Conservation (phyloP, 805 yeast genomes). For the Starmerella vaccinii region DNA sequence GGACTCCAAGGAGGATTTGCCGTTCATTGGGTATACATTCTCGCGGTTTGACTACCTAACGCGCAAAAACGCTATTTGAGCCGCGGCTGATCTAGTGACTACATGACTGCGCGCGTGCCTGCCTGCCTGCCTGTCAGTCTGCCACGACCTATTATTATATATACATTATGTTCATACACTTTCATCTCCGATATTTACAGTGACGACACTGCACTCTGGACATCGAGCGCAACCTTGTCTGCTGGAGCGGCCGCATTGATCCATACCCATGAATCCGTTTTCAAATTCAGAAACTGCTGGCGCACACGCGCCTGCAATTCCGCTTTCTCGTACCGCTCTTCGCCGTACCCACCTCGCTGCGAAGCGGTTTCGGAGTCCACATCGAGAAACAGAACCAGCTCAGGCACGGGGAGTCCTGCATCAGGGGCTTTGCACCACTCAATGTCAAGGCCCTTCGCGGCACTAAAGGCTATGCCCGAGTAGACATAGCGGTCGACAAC, state of each 20-base stretch:
- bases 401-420: constrained; percentile 77
- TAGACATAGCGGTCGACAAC: constrained; percentile 81
- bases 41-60: constrained; percentile 90
- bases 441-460: constrained; percentile 65
- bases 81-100: not conserved
- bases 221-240: constrained; percentile 39
- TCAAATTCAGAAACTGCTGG: constrained; percentile 40
- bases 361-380: constrained; percentile 40
- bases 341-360: constrained; percentile 73
- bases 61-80: constrained; percentile 31
- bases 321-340: constrained; percentile 75
- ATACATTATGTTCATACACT: not conserved
- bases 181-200: not conserved
- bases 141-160: not conserved
- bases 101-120: too few relatives aligned
- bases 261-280: constrained; percentile 34
- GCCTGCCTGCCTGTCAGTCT: not conserved
- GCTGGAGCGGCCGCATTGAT: constrained; percentile 54
- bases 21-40: constrained; percentile 94
- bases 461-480: constrained; percentile 86
- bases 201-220: not conserved
- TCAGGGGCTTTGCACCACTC: constrained; percentile 81
- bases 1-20: constrained; percentile 75
- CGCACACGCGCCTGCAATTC: constrained; percentile 70
- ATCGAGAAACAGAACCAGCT: constrained; percentile 65